Base-by-base conservation (phyloP, 768 basidiomycete species). In the Tricholomella constricta region DNA sequence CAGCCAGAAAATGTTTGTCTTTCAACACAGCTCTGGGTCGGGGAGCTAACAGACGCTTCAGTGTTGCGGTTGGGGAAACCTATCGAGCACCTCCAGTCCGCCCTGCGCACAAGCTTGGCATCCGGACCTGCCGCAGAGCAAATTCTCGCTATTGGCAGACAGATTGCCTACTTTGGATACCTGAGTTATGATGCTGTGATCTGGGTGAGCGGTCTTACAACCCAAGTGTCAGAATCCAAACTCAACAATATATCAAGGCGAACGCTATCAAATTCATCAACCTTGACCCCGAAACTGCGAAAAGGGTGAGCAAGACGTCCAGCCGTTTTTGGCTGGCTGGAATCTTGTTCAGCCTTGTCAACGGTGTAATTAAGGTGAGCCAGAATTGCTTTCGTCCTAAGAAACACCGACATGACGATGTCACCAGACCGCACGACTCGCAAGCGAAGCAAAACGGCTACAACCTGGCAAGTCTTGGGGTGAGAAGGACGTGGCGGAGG, bases 11-110 rank as follows among this genome's bases (percentile, higher is more conserved):
- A 73, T 76, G 96, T 97, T 65, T 48, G 83, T 70, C 23, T 29
- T 32, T 15, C 27, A 15, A 37, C 41, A 12, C 10, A 25, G 27
- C 12, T 27, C 41, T 17, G 23, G 22, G 52, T 45, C 57, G 11
- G 20, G 50, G 48, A 35, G 46, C 48, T 56, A 46, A 48, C 38
- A 9, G 31, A 35, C 8, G 22, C 41, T 1, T n/a, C 51, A 98
- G 96, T 97, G 32, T 77, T 98, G 79, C 85, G 97, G 14, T 76
- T 99, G 48, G 93, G 94, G 61, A 96, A 98, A 71, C 94, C 94
- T 7, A 61, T 95, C 57, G 97, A 99, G 66, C 93, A 97, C 71
- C 76, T 95, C 6, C 96, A 98, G 68, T 84, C 92, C 1, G 94
- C 92, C 26, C 73, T 97, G 40, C 86, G 86, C 46, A 86, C 89